Evolutionary conservation across 805 yeast species (phyloP).

Genomic region (Huiozyma naganishii): DNA sequence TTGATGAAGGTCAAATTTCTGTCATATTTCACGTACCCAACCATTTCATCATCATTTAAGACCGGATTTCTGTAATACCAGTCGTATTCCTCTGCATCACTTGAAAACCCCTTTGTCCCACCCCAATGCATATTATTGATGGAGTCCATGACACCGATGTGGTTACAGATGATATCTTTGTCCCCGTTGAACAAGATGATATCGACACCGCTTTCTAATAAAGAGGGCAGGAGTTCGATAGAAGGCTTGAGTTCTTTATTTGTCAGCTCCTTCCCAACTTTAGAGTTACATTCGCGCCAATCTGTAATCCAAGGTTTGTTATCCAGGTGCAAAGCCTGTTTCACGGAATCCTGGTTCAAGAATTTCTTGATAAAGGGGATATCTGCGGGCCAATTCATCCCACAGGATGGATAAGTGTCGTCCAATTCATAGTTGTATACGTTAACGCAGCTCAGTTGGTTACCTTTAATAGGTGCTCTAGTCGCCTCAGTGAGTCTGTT

Average conservation of each 20-base stretch:
- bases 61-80: constrained; percentile 32
- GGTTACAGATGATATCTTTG: constrained; percentile 81
- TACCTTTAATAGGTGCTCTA: constrained; percentile 15
- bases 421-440: constrained; percentile 67
- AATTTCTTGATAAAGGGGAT: constrained; percentile 43
- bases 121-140: constrained; percentile 57
- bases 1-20: constrained; percentile 69
- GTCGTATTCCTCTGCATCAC: constrained; percentile 17
- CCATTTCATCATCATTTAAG: constrained; percentile 23
- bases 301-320: constrained; percentile 19
- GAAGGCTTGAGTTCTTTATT: constrained; percentile 51
- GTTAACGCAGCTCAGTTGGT: constrained; percentile 50
- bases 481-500: constrained; percentile 19
- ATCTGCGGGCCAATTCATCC: constrained; percentile 83
- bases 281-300: constrained; percentile 74
- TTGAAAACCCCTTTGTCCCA: constrained; percentile 33
- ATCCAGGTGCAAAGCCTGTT: constrained; percentile 41
- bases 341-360: constrained; percentile 38
- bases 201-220: constrained; percentile 46
- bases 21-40: constrained; percentile 42
- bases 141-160: constrained; percentile 58
- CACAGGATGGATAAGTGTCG: constrained; percentile 79
- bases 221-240: constrained; percentile 50
- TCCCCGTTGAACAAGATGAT: constrained; percentile 78
- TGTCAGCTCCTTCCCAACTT: constrained; percentile 42